Conservation (phyloP, 805 yeast species). For the Kuraishia hungarica region DNA sequence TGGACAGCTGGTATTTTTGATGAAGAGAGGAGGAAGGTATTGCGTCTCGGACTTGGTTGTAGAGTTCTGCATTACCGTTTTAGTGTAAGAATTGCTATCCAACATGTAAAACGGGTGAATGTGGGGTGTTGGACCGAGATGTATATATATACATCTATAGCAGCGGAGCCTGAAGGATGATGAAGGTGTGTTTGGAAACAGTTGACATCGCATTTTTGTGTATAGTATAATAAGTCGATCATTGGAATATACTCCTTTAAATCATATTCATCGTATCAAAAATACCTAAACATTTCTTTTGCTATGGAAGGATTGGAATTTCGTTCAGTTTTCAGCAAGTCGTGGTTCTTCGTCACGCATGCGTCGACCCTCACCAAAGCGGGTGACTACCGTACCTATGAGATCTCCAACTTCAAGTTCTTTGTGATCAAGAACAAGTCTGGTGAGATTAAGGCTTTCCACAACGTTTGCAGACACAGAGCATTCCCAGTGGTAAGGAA, state of each 20-base stretch:
- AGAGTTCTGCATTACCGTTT: neutral
- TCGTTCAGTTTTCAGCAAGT: slow-evolving; percentile 44
- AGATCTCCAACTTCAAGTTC: slow-evolving; percentile 43
- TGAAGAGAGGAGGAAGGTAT: neutral
- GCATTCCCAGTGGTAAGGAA: slow-evolving; percentile 56
- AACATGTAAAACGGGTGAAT: neutral
- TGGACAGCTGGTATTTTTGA: neutral
- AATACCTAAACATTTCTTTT: too few species aligned
- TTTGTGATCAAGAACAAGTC: slow-evolving; percentile 44
- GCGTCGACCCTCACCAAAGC: slow-evolving; percentile 43
- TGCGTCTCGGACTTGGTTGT: neutral
- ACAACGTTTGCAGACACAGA: slow-evolving; percentile 57
- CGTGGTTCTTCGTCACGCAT: slow-evolving; percentile 50
- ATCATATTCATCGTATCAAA: too few species aligned
- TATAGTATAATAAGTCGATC: neutral
- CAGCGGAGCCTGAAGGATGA: neutral
- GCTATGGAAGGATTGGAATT: slow-evolving; percentile 36
- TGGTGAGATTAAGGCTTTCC: slow-evolving; percentile 49
- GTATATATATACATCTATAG: neutral
- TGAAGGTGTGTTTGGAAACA: too few species aligned
- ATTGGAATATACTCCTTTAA: too few species aligned
- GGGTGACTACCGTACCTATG: slow-evolving; percentile 47
- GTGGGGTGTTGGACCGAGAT: neutral
- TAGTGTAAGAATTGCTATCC: neutral
- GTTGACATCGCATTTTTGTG: too few species aligned